Evolutionary conservation across 306 rosid genomes (phyloP).

Genomic region (Vicia villosa): DNA sequence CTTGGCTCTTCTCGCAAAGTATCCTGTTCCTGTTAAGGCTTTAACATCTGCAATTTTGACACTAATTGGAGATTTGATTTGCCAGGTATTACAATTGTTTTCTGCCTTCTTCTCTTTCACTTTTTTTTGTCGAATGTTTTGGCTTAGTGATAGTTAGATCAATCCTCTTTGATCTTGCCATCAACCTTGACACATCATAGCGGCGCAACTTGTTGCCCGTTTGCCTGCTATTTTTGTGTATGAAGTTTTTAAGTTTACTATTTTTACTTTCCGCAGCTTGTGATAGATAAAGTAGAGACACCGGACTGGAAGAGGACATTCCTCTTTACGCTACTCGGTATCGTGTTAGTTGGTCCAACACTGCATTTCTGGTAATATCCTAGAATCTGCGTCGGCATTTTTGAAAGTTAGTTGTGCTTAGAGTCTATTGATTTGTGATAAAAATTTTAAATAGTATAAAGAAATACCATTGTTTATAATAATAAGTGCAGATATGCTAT

Average conservation of each 20-base stretch:
- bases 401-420: constrained; percentile 19
- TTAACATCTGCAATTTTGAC: constrained; percentile 82
- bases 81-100: constrained; percentile 77
- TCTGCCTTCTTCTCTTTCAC: constrained; percentile 33
- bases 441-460: constrained; percentile 3
- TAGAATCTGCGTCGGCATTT: constrained; percentile 27
- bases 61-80: constrained; percentile 75
- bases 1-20: constrained; percentile 77
- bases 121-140: constrained; percentile 7
- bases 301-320: constrained; percentile 77
- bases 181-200: constrained; percentile 24
- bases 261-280: constrained; percentile 54
- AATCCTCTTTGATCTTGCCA: constrained; percentile 5
- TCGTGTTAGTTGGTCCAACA: constrained; percentile 88
- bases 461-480: background rate
- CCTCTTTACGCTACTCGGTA: constrained; percentile 76
- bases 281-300: constrained; percentile 65
- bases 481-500: constrained; percentile 1
- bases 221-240: no score
- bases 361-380: constrained; percentile 85
- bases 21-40: constrained; percentile 85
- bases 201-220: no score
- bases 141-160: constrained; percentile 10
- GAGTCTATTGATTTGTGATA: background rate
- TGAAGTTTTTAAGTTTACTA: constrained; percentile 9